Base-by-base conservation (phyloP, 2,329 filamentous ascomycete species). In the Beauveria brongniartii region DNA sequence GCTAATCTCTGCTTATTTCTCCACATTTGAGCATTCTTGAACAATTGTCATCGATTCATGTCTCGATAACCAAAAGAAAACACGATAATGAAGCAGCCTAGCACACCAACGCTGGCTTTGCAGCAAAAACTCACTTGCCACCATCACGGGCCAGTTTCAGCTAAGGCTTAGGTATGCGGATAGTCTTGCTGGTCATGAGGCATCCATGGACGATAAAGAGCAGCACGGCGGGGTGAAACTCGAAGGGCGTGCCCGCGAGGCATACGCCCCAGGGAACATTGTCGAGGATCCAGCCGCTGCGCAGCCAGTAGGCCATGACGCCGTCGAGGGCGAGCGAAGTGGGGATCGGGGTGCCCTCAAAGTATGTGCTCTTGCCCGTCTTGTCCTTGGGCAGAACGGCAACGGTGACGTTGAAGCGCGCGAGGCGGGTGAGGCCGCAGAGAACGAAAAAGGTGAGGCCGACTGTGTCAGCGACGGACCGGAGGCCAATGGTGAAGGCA, bases 351-450 rank as follows among this genome's bases (percentile, higher is more conserved):
- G 93, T 96, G 68, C 94, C 94, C 77, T 99, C 94, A 68, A 99
- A 99, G 77, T 96, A 99, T 71, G 89, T 84, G 63, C 90, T 91
- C 78, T 99, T 99, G 67, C 94, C 94, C 0, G 83, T 85, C 54
- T 86, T 88, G 72, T 99, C 94, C 77, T 97, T 97, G 64, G 94
- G 94, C 14, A 99, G 84, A 67, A 88, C 86, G 41, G 87, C 82
- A 43, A 94, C 92, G 12, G 94, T 97, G 56, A 99, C 94, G 74
- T 99, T 99, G 86, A 99, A 99, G 66, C 94, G 89, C 51, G 94
- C 94, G 12, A 99, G 85, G 55, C 94, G 88, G 3, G 92, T 96
- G 52, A 99, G 85, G 61, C 94, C 94, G 75, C 91, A 95, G 56
- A 99, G 89, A 50, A 97, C 92, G 75, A 97, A 99, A 76, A 93